These are phyloP conservation scores for Alternaria conjuncta DNA, from an alignment of 2,329 filamentous ascomycete genomes.

Conservation along the genomic window DNA sequence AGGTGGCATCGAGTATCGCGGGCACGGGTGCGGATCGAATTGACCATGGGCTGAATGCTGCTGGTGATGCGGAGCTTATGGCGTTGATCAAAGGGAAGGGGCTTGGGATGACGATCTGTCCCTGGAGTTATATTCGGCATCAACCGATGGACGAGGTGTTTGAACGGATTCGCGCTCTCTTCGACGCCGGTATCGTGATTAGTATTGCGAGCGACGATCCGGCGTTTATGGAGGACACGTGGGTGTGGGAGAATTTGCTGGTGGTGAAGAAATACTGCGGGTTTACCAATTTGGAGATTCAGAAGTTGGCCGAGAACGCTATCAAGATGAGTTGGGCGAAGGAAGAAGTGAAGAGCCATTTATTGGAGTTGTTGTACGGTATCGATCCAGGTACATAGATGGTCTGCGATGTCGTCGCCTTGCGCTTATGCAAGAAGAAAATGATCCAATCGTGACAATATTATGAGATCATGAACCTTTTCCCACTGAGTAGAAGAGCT, in stretches of 20 bases:
- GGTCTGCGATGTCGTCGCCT: not conserved
- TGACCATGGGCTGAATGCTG: constrained; percentile 53
- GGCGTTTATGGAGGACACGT: constrained; percentile 58
- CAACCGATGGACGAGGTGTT: constrained; percentile 40
- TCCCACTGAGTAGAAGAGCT: not conserved
- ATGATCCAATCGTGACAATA: not conserved
- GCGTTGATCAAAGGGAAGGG: constrained; percentile 37
- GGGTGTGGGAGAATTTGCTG: constrained; percentile 57
- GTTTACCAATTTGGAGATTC: constrained; percentile 53
- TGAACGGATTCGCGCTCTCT: constrained; percentile 49
- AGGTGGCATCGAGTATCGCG: constrained; percentile 35
- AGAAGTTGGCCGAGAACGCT: constrained; percentile 51
- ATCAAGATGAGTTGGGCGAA: constrained; percentile 58
- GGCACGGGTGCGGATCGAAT: constrained; percentile 48
- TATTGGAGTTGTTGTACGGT: not conserved
- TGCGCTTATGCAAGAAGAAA: not conserved
- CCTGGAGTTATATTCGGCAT: constrained; percentile 52
- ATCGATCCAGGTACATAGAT: not conserved
- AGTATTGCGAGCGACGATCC: constrained; percentile 51
- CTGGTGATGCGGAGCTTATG: constrained; percentile 45
- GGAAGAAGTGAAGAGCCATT: constrained; percentile 17
- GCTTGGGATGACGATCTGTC: constrained; percentile 53
- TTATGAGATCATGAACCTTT: too few relatives aligned
- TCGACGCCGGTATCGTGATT: constrained; percentile 46
- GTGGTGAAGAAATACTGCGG: constrained; percentile 52